Conservation (phyloP, 1,284 basidiomycete genomes). For the Ceratobasidium sp. region DNA sequence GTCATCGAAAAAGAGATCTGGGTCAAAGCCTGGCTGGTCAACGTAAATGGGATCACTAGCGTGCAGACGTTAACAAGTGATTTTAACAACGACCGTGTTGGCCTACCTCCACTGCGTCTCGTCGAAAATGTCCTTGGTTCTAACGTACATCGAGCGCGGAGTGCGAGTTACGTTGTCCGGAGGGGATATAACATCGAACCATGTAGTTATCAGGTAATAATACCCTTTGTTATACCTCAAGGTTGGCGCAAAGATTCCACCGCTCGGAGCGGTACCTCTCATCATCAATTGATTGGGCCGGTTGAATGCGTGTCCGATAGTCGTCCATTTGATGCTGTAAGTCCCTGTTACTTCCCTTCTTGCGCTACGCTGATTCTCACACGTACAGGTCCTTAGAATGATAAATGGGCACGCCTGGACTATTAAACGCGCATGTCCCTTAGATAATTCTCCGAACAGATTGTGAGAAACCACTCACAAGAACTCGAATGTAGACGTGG, state of each 20-base stretch:
- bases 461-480: conserved; percentile 32
- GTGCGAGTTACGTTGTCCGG: conserved; percentile 43
- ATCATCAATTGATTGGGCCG: conserved; percentile 47
- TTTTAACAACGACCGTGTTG: not conserved
- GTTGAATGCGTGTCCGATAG: conserved; percentile 49
- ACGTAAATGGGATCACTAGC: conserved; percentile 46
- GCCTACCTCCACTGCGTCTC: conserved; percentile 43
- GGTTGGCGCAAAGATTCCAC: conserved; percentile 46
- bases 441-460: not conserved
- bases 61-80: not conserved
- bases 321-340: conserved; percentile 48
- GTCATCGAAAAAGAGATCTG: conserved; percentile 47
- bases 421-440: not conserved
- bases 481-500: conserved; percentile 49
- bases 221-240: conserved; percentile 47
- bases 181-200: conserved; percentile 46
- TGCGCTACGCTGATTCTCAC: not conserved
- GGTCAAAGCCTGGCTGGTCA: conserved; percentile 46
- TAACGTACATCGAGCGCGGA: conserved; percentile 44
- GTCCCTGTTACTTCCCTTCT: no score
- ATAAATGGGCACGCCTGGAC: conserved; percentile 49
- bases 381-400: conserved; percentile 48
- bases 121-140: conserved; percentile 45
- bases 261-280: conserved; percentile 48
- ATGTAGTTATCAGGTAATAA: conserved; percentile 48